Evolutionary conservation across 345 rosid genomes (phyloP).

Genomic region (Carallia pectinifolia): DNA sequence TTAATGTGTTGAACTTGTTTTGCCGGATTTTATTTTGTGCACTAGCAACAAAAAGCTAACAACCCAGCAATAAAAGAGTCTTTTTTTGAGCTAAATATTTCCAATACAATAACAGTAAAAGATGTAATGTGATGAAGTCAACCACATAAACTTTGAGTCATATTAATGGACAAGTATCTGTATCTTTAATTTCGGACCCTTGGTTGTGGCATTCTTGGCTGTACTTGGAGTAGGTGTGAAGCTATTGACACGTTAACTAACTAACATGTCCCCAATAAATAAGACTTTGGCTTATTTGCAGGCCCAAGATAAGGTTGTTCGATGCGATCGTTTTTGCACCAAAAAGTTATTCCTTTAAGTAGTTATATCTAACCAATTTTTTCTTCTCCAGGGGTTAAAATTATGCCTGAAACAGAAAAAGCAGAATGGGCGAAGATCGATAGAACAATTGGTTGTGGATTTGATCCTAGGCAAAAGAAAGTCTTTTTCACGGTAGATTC

Average conservation of each 20-base stretch:
- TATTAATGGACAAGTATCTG: conserved; percentile 1
- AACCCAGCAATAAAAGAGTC: conserved; percentile 29
- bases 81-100: conserved; percentile 6
- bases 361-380: background rate
- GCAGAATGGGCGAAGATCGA: conserved; percentile 47
- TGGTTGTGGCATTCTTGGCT: conserved; percentile 11
- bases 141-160: conserved; percentile 10
- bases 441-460: conserved; percentile 67
- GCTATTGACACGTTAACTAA: conserved; percentile 18
- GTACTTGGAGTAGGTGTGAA: conserved; percentile 25
- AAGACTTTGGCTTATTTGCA: conserved; percentile 7
- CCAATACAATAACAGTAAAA: conserved; percentile 7
- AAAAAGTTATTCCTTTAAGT: background rate
- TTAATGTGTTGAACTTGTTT: background rate
- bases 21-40: background rate
- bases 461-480: conserved; percentile 56
- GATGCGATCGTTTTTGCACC: background rate
- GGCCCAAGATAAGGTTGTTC: background rate
- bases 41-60: conserved; percentile 11
- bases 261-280: conserved; percentile 10
- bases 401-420: conserved; percentile 49
- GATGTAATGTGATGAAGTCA: conserved; percentile 19
- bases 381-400: conserved; percentile 54
- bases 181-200: background rate
- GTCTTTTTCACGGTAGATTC: conserved; percentile 61